Base-by-base conservation (phyloP, 768 basidiomycete species). In the Tricholoma saponaceum region DNA sequence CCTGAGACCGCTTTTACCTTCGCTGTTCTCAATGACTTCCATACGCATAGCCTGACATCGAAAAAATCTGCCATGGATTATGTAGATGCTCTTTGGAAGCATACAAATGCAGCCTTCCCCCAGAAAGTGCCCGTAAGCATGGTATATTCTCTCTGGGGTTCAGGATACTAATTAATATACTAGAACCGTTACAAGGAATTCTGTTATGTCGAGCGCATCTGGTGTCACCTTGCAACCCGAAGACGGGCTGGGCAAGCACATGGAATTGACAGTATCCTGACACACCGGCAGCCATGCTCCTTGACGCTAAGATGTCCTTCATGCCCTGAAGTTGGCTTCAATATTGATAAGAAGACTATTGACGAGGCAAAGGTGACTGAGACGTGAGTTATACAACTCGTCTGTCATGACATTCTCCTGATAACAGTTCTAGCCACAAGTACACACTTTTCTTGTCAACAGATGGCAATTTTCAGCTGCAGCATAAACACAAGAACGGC, bases 41-140 rank as follows among this genome's bases (percentile, higher is more conserved):
- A 76, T 20, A 6, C 67, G 2, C 65, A 71, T 28, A 67, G 60
- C 0, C 55, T 73, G 0, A 52, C 70, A 22, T 74, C 66, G 2
- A 77, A 77, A 56, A 59, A 66, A 4, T 67, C 69, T 0, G 57
- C 58, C 0, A 72, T 70, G 35, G 70, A 76, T 51, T 77, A 69
- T 50, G 43, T 64, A 32, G 49, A 56, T 30, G 56, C 64, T n/a
- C n/a, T n/a, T n/a, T n/a, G n/a, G n/a, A n/a, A n/a, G n/a, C n/a
- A n/a, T n/a, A n/a, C n/a, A n/a, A 58, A 69, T 56, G 51, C 57
- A 20, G 64, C 60, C 4, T 67, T 64, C 54, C 60, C 66, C 1
- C 44, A 67, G 20, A 52, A 64, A 10, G 60, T 64, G n/a, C 62
- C 65, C 3, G 68, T 69, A 55, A 5, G 68, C 66, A 37, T 47